Conservation (phyloP, 192 early-diverging fungal genomes). For the Podila epicladia region DNA sequence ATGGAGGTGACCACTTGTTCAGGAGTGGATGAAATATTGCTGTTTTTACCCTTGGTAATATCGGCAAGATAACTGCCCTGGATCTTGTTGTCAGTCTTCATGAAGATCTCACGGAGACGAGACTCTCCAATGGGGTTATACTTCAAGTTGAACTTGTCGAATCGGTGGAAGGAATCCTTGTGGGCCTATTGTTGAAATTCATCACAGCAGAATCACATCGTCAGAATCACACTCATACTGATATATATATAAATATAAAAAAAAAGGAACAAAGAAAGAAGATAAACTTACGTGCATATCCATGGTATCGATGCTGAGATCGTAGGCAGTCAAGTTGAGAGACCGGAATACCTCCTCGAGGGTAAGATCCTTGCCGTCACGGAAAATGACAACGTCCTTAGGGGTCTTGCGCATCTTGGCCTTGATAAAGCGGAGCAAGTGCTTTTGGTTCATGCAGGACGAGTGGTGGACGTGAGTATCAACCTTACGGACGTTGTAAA, state of each 20-base stretch:
- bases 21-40: background rate
- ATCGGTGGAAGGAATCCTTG: constrained; percentile 96
- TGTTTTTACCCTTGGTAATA: constrained; percentile 78
- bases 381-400: constrained; percentile 86
- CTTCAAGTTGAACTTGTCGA: constrained; percentile 98
- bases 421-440: constrained; percentile 96
- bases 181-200: constrained; percentile 66
- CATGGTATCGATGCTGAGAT: constrained; percentile 94
- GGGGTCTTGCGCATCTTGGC: constrained; percentile 86
- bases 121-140: constrained; percentile 98
- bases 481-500: constrained; percentile 99
- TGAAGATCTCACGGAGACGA: constrained; percentile 94
- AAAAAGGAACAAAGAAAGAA: background rate
- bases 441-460: constrained; percentile 98
- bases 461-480: constrained; percentile 97
- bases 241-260: background rate
- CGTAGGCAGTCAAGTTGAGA: constrained; percentile 94
- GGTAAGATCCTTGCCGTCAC: constrained; percentile 87
- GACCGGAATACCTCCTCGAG: constrained; percentile 88
- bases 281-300: constrained; percentile 88
- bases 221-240: background rate
- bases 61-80: constrained; percentile 92
- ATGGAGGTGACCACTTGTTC: background rate
- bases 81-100: constrained; percentile 97
- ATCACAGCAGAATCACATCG: background rate